These are phyloP conservation scores for Neoboletus magnificus DNA, from an alignment of 768 basidiomycete species.

Conservation along the genomic window DNA sequence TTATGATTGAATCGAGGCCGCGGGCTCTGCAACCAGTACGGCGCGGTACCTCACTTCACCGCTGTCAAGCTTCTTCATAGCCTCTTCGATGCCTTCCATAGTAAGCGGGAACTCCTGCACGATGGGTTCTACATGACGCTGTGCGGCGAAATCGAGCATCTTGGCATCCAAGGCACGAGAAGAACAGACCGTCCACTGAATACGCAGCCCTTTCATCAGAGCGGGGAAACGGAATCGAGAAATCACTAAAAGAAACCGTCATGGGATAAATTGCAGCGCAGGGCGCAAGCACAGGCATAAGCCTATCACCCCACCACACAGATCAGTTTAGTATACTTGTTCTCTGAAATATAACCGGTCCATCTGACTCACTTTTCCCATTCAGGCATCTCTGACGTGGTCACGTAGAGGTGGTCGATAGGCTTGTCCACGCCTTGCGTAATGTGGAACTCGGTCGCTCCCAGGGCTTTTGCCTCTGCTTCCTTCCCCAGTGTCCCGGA, in stretches of 20 bases:
- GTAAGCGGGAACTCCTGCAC: conserved; percentile 28
- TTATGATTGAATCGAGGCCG: background rate
- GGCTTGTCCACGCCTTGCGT: background rate
- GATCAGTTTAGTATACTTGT: background rate
- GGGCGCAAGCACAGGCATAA: conserved; percentile 16
- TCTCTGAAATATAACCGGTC: background rate
- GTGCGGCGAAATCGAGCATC: conserved; percentile 28
- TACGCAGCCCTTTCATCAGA: conserved; percentile 5
- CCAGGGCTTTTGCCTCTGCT: conserved; percentile 23
- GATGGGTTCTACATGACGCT: conserved; percentile 17
- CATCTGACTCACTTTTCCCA: conserved; percentile 5
- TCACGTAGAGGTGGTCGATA: background rate
- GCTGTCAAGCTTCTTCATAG: background rate
- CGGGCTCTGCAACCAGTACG: conserved; percentile 17
- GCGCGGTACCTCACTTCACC: conserved; percentile 24
- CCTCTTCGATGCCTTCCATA: conserved; percentile 21
- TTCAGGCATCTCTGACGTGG: conserved; percentile 5
- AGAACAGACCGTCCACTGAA: conserved; percentile 7
- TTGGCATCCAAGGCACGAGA: conserved; percentile 10
- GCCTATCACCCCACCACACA: background rate
- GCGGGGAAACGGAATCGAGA: conserved; percentile 16
- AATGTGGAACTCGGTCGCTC: conserved; percentile 27
- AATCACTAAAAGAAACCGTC: conserved; percentile 11
- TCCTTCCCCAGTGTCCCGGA: conserved; percentile 21
- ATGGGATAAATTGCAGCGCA: conserved; percentile 17